A percentile compares a stretch with the other conserved stretches of the same genome.
These are phyloP conservation scores for Astragalus glycyphyllos DNA, from an alignment of 306 rosid genomes.

Conservation along the genomic window DNA sequence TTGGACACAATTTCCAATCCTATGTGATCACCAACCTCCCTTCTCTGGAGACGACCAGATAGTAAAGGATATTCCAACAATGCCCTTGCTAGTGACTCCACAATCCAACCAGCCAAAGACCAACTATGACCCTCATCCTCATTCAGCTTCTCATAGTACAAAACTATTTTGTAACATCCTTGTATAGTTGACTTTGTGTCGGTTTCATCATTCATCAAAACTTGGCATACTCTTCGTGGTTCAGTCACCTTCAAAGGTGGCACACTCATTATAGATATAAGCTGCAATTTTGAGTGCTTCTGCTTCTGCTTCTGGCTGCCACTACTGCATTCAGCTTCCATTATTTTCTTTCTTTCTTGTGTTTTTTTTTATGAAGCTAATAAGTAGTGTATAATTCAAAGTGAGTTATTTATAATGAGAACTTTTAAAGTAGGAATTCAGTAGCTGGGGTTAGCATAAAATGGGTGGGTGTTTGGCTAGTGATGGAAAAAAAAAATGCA, in stretches of 20 bases:
- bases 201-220: slow-evolving; percentile 3
- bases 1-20: slow-evolving; percentile 46
- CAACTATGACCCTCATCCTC: slow-evolving; percentile 42
- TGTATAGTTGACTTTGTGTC: neutral
- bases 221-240: slow-evolving; percentile 42
- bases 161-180: slow-evolving; percentile 49
- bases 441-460: too few species aligned
- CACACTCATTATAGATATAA: slow-evolving; percentile 50
- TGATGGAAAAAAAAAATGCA: too few species aligned
- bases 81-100: slow-evolving; percentile 55
- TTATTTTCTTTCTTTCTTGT: neutral
- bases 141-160: slow-evolving; percentile 42
- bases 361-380: too few species aligned
- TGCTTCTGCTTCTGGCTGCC: neutral
- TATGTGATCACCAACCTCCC: neutral
- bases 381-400: too few species aligned
- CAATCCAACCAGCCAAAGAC: slow-evolving; percentile 59
- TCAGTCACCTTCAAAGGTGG: slow-evolving; percentile 49
- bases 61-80: slow-evolving; percentile 54
- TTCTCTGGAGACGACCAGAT: slow-evolving; percentile 51
- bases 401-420: too few species aligned
- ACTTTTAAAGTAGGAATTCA: too few species aligned
- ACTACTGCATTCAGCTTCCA: slow-evolving; percentile 17
- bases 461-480: too few species aligned
- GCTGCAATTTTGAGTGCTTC: slow-evolving; percentile 14